Evolutionary conservation across 2,329 filamentous ascomycete genomes (phyloP), one percentile per base, ranked within the genome.

Genomic region (Ceratocystis variospora): DNA sequence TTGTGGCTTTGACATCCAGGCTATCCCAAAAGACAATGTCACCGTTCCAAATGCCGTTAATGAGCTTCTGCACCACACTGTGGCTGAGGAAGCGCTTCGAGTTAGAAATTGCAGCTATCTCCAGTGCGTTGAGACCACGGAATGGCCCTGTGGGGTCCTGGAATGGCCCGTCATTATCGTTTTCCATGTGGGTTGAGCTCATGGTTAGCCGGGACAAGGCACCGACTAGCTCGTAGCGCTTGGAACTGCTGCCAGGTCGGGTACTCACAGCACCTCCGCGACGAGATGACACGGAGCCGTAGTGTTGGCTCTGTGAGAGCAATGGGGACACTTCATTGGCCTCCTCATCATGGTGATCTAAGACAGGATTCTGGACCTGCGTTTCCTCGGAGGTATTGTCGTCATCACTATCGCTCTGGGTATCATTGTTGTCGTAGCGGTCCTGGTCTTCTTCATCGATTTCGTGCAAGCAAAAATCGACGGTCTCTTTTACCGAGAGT

Each of bases 1-100:
- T 96, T 67, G 80, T 82, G 0, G 89, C 85, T 71, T 87, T 79
- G 7, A 89, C 81, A 7, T 83, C 87, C n/a, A 96, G 77, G 5
- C 80, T 83, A 68, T 91, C 87, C 90, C 90, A 96, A 74, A 95
- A 94, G 46, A 92, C 83, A 68, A 96, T 90, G 70, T 92, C 87
- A 59, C 90, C 90, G 69, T 86, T 85, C 90, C 90, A 95, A 65
- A 96, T 89, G 62, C 88, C 88, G 59, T 88, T 87, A 69, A 96
- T 84, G 70, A 95, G 88, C 71, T 87, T 88, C 73, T 96, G 90
- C 10, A 95, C 87, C 2, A 89, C 83, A 68, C 82, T 81, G 74
- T 95, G 90, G 72, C 87, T 87, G 45, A 96, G 80, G 70, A 96
- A 95, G 59, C 88, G 88, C 76, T 96, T 96, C 37, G 89, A 89